Evolutionary conservation across 805 yeast genomes (phyloP).

Genomic region (Kluyveromyces dobzhanskii): DNA sequence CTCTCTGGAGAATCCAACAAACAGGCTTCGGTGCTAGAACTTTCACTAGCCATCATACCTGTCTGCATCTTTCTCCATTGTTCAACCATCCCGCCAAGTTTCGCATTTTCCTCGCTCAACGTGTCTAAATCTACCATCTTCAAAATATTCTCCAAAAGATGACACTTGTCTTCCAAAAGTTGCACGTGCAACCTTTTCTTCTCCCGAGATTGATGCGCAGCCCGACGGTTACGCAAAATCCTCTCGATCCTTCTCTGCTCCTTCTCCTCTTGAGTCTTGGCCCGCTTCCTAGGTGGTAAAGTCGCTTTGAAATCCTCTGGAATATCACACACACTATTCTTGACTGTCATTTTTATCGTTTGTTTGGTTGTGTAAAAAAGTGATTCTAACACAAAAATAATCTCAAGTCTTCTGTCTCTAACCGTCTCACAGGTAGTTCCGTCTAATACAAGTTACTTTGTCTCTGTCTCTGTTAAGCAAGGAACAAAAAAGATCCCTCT

Average conservation of each 20-base stretch:
- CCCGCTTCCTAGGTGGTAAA: slow-evolving; percentile 92
- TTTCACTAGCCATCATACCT: no score
- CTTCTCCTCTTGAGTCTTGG: slow-evolving; percentile 93
- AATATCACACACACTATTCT: slow-evolving; percentile 18
- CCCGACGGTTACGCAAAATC: slow-evolving; percentile 86
- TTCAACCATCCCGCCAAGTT: slow-evolving; percentile 8
- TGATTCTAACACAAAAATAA: no score
- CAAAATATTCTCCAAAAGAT: slow-evolving; percentile 24
- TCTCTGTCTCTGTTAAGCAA: no score
- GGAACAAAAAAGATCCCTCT: no score
- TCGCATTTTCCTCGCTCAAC: slow-evolving; percentile 9
- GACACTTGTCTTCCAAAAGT: slow-evolving; percentile 51
- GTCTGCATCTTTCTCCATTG: neutral
- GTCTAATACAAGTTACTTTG: no score
- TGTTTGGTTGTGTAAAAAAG: no score
- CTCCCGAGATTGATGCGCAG: slow-evolving; percentile 96
- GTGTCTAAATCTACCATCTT: slow-evolving; percentile 15
- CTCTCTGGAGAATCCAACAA: slow-evolving; percentile 3
- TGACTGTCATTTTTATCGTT: slow-evolving; percentile 2
- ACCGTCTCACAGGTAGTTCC: no score
- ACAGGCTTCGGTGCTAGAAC: no score
- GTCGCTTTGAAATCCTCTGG: slow-evolving; percentile 37
- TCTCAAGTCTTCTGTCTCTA: no score
- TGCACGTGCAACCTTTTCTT: slow-evolving; percentile 91
- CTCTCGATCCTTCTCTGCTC: slow-evolving; percentile 94